phyloP scores from a whole-genome alignment of 331 rosid genomes.

The Telfairia occidentalis region DNA sequence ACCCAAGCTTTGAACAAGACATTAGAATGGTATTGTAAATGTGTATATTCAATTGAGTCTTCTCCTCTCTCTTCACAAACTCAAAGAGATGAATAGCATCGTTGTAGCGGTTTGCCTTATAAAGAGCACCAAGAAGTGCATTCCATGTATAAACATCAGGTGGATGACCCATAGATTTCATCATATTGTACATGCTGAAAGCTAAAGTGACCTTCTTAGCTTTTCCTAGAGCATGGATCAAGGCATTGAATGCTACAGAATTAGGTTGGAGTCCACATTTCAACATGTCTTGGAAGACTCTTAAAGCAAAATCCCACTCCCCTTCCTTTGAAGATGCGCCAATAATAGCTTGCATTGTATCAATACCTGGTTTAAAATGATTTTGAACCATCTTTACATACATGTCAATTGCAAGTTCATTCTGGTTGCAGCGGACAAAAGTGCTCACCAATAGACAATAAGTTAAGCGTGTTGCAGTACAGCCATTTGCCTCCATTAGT shows the following conservation, averaged over 20 bases:
- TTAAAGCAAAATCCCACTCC: conserved; percentile 53
- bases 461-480: conserved; percentile 39
- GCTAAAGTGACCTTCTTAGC: conserved; percentile 62
- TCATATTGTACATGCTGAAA: conserved; percentile 29
- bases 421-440: conserved; percentile 50
- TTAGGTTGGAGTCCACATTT: conserved; percentile 41
- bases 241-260: conserved; percentile 49
- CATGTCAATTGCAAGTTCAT: conserved; percentile 65
- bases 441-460: conserved; percentile 52
- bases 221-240: conserved; percentile 68
- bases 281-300: conserved; percentile 51
- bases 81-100: conserved; percentile 60
- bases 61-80: conserved; percentile 30
- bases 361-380: conserved; percentile 44
- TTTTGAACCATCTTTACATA: conserved; percentile 60
- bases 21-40: conserved; percentile 51
- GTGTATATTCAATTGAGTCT: conserved; percentile 32
- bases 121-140: conserved; percentile 52
- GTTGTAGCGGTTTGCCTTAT: conserved; percentile 34
- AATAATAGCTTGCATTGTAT: conserved; percentile 50
- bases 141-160: conserved; percentile 78
- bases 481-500: conserved; percentile 46
- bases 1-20: conserved; percentile 73
- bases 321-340: conserved; percentile 67
- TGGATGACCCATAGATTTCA: conserved; percentile 43